Percentiles rank a stretch among this genome's conserved stretches.
Evolutionary conservation across 2,329 filamentous ascomycete species (phyloP).

Genomic region (Fusarium scirpi): DNA sequence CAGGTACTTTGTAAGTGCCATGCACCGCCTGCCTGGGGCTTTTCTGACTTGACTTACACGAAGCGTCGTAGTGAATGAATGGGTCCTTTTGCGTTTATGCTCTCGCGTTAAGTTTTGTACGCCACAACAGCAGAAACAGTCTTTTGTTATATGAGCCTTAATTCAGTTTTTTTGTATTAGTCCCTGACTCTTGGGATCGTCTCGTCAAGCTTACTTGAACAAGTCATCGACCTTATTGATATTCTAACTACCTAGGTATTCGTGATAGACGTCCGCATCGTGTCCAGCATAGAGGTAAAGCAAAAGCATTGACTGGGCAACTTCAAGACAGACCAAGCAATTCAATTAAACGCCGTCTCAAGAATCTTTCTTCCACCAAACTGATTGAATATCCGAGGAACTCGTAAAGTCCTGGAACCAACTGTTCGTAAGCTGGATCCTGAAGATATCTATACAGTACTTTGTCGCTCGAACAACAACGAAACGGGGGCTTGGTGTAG

Average conservation of each 20-base stretch:
- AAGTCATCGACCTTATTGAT: not conserved
- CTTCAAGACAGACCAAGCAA: not conserved
- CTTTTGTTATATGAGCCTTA: not conserved
- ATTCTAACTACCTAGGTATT: not conserved
- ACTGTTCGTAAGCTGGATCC: not conserved
- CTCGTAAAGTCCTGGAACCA: not conserved
- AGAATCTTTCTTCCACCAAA: not conserved
- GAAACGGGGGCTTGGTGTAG: constrained; percentile 47
- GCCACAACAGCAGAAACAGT: not conserved
- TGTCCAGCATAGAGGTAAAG: not conserved
- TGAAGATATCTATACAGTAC: not conserved
- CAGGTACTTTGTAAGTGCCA: accelerated
- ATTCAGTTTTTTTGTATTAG: not conserved
- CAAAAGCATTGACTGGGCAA: not conserved
- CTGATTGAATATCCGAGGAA: not conserved
- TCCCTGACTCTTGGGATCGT: not conserved
- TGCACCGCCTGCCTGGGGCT: not conserved
- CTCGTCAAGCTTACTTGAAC: not conserved
- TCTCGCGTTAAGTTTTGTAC: not conserved
- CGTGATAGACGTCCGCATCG: not conserved
- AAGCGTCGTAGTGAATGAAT: not conserved
- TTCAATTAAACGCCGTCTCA: not conserved
- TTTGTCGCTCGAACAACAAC: accelerated
- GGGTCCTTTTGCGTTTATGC: not conserved
- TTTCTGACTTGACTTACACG: not conserved